Evolutionary conservation across 78 protist species (phyloP).

Genomic region (Cyanophora paradoxa): DNA sequence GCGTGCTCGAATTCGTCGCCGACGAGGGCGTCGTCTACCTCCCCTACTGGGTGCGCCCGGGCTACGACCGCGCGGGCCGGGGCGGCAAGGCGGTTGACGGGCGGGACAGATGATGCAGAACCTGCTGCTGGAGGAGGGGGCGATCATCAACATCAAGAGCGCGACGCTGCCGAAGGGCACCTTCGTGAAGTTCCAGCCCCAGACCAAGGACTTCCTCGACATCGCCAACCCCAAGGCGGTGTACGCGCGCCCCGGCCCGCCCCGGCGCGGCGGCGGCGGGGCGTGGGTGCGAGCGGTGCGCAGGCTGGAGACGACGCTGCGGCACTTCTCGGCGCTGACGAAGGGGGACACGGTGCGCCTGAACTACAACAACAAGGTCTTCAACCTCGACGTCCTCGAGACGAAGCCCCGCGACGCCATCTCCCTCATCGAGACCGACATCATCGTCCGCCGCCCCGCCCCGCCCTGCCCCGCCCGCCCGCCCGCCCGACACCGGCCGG

Average conservation of each 20-base stretch:
- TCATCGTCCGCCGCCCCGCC: no score
- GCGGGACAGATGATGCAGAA: constrained; percentile 31
- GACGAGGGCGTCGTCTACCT: constrained; percentile 25
- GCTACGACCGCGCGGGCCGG: not conserved
- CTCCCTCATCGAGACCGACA: constrained; percentile 41
- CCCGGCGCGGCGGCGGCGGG: no score
- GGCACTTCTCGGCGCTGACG: constrained; percentile 29
- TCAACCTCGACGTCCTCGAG: constrained; percentile 36
- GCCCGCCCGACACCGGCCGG: no score
- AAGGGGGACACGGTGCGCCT: constrained; percentile 23
- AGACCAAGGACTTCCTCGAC: constrained; percentile 27
- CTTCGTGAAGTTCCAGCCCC: constrained; percentile 40
- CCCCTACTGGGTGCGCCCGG: constrained; percentile 22
- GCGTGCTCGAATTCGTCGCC: constrained; percentile 35
- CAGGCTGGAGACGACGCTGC: constrained; percentile 29
- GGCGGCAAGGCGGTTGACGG: no score
- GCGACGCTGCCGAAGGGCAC: constrained; percentile 19
- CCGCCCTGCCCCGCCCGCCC: no score
- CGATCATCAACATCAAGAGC: not conserved
- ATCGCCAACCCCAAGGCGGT: constrained; percentile 35
- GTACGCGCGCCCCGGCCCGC: no score
- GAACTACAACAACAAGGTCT: constrained; percentile 18
- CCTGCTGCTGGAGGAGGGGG: constrained; percentile 13
- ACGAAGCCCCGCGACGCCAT: constrained; percentile 21
- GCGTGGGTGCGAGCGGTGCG: no score